phyloP scores from a whole-genome alignment of 2,329 filamentous ascomycete genomes.

The Thielaviopsis populi region DNA sequence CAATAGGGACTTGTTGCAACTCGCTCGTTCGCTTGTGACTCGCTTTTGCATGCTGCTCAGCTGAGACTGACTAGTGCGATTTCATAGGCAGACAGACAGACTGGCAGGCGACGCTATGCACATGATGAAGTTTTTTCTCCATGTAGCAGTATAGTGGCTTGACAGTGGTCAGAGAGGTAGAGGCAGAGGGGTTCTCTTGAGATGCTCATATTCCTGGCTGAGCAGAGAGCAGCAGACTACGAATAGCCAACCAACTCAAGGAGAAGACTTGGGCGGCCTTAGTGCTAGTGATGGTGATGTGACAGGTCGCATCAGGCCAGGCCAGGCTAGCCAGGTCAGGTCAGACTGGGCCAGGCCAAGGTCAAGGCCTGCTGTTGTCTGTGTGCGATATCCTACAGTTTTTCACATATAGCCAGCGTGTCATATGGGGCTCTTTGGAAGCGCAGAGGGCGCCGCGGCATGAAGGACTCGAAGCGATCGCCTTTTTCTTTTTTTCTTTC shows the following conservation, averaged over 20 bases:
- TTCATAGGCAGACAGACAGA: background rate
- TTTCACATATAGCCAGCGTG: background rate
- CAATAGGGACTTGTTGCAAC: background rate
- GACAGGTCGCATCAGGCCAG: background rate
- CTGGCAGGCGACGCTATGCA: background rate
- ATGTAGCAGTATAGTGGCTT: background rate
- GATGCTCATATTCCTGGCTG: background rate
- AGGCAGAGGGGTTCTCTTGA: background rate
- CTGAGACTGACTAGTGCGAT: background rate
- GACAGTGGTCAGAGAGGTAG: background rate
- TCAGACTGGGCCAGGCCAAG: background rate
- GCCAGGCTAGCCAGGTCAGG: background rate
- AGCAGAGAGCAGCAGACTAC: background rate
- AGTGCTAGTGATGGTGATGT: background rate
- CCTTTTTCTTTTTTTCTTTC: no score
- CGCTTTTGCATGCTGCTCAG: background rate
- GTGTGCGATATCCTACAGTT: background rate
- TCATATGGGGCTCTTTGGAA: background rate
- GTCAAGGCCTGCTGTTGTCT: background rate
- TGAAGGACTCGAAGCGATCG: conserved; percentile 1
- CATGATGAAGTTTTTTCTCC: no score
- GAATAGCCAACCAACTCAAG: no score
- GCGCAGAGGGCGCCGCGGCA: background rate
- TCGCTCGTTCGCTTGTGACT: background rate
- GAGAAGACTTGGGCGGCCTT: no score